phyloP scores from a whole-genome alignment of 495 filamentous ascomycete genomes.

The Lasiosphaeris hirsuta region DNA sequence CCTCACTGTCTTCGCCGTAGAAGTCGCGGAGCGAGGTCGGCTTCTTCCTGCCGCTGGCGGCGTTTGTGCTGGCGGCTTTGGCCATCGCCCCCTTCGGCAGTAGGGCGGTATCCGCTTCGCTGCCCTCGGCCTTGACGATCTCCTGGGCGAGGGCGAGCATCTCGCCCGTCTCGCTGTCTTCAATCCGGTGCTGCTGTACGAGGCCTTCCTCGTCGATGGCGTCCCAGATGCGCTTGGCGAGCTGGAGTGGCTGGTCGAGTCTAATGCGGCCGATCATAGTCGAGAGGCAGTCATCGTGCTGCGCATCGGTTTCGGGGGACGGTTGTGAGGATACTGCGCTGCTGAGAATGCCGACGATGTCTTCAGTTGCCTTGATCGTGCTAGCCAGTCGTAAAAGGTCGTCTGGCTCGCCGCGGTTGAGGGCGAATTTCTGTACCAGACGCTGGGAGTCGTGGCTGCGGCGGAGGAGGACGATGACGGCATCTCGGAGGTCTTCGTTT shows the following conservation, averaged over 20 bases:
- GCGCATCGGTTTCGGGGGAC: neutral
- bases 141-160: constrained; percentile 66
- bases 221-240: constrained; percentile 66
- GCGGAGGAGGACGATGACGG: constrained; percentile 63
- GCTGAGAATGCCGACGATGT: constrained; percentile 51
- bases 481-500: constrained; percentile 60
- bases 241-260: constrained; percentile 61
- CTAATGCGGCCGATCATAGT: constrained; percentile 59
- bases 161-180: constrained; percentile 66
- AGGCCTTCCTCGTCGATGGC: constrained; percentile 95
- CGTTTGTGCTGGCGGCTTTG: constrained; percentile 28
- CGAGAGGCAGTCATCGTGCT: constrained; percentile 40
- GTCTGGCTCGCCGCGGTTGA: constrained; percentile 91
- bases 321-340: constrained; percentile 16
- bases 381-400: constrained; percentile 79
- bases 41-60: constrained; percentile 36
- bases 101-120: constrained; percentile 35
- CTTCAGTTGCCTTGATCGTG: constrained; percentile 74
- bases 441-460: constrained; percentile 82
- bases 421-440: constrained; percentile 86
- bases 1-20: constrained; percentile 56
- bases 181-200: constrained; percentile 68
- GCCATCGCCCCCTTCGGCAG: constrained; percentile 38
- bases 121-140: constrained; percentile 59
- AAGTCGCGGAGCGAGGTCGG: constrained; percentile 41